A percentile compares a stretch with the other conserved stretches of the same genome.
These are phyloP conservation scores for Aspergillus sp. DNA, from an alignment of 2,329 filamentous ascomycete species.

Conservation along the genomic window DNA sequence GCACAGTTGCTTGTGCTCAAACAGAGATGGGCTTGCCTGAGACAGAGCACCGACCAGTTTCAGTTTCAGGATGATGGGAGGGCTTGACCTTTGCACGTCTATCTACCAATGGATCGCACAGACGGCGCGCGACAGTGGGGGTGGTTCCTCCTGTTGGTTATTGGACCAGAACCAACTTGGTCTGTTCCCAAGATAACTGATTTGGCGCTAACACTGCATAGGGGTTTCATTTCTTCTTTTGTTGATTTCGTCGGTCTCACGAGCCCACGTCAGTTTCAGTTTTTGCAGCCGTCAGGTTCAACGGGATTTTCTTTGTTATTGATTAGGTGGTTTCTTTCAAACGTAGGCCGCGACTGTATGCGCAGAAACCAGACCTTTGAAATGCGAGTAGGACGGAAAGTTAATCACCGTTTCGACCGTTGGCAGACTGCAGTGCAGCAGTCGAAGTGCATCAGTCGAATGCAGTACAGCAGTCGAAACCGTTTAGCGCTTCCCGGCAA, in stretches of 20 bases:
- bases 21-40: slow-evolving; percentile 2
- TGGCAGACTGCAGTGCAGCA: background rate
- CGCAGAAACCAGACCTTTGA: background rate
- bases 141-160: background rate
- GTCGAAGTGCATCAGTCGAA: no score
- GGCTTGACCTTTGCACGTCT: slow-evolving; percentile 1
- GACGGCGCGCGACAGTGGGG: background rate
- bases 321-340: background rate
- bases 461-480: background rate
- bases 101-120: slow-evolving; percentile 11
- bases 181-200: slow-evolving; percentile 15
- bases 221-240: slow-evolving; percentile 13
- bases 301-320: background rate
- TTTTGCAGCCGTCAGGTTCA: slow-evolving; percentile 1
- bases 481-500: slow-evolving; percentile 2
- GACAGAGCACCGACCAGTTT: slow-evolving; percentile 18
- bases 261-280: slow-evolving; percentile 19
- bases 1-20: slow-evolving; percentile 7
- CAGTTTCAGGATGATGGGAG: slow-evolving; percentile 22
- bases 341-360: background rate
- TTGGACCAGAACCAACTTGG: slow-evolving; percentile 3
- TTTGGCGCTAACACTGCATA: slow-evolving; percentile 10
- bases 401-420: no score
- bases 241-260: slow-evolving; percentile 11
- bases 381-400: background rate